These are phyloP conservation scores for Capronia epimyces DNA, from an alignment of 2,329 filamentous ascomycete species.

Conservation along the genomic window DNA sequence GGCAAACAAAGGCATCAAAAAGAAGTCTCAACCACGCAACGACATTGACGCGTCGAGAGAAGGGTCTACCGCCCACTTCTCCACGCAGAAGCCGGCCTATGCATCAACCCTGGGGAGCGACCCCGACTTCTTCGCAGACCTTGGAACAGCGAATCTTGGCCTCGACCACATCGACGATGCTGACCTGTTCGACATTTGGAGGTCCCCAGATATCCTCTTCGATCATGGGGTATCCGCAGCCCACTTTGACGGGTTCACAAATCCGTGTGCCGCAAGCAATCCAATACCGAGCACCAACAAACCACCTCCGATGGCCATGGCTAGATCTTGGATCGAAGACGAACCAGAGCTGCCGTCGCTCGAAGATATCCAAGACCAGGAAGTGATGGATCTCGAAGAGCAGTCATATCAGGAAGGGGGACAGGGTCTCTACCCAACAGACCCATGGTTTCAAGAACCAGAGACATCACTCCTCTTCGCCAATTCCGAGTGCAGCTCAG, in stretches of 20 bases:
- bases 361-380: neutral
- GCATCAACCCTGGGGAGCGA: neutral
- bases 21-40: constrained; percentile 1
- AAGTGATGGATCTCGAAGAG: neutral
- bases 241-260: neutral
- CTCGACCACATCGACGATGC: neutral
- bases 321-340: neutral
- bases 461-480: neutral
- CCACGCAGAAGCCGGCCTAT: neutral
- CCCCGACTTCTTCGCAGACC: neutral
- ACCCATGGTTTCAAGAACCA: neutral
- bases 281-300: neutral
- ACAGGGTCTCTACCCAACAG: neutral
- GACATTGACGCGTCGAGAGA: neutral
- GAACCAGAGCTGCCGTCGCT: neutral
- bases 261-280: neutral
- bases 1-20: neutral
- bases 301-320: neutral
- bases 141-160: neutral
- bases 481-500: neutral
- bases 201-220: neutral
- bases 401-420: neutral
- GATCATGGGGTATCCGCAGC: neutral
- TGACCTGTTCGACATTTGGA: neutral
- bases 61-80: neutral